Evolutionary conservation across 2,329 filamentous ascomycete genomes (phyloP), one percentile per base, ranked within the genome.

Genomic region (Macrophomina phaseolina): DNA sequence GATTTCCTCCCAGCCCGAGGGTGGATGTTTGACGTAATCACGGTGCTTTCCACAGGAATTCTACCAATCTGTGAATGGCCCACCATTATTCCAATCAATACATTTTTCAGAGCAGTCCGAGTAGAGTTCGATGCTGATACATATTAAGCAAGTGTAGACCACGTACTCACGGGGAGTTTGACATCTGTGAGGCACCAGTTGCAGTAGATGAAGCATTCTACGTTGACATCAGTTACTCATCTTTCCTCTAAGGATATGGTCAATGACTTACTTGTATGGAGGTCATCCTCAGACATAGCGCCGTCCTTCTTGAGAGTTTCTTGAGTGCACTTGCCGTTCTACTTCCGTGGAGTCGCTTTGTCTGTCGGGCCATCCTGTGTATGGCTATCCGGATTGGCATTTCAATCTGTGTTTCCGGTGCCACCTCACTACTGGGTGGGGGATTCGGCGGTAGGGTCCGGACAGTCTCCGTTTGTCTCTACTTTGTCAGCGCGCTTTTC

Each of bases 71-170:
- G 42, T 38, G 49, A 64, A n/a, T 4, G 34, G 42, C 28, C 36
- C 42, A 14, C 62, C 66, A 2, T 65, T 38, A 48, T 68, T 68
- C 61, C 49, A 66, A 9, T 48, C 60, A 8, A 52, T 12, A 16
- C 68, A 68, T 45, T 68, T 67, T 1, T 49, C 30, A 65, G 67
- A 65, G 36, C 70, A 72, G 3, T 51, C 58, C 14, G 64, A 63
- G 67, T 69, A 71, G 5, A 72, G 67, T 48, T 68, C 66, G 23
- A 46, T 49, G 55, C 69, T 67, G 0, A 67, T 63, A 49, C 71
- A 72, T 32, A 69, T 66, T 9, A 68, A 62, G 58, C 71, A 71
- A 23, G 68, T 60, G 51, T 70, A 71, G n/a, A 68, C 46, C 2
- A 66, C 45, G 11, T 16, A 28, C 34, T 67, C n/a, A 4, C 11